Evolutionary conservation across 208 protist species (phyloP), one percentile per base, ranked within the genome.

Genomic region (Leishmania gerbilli): DNA sequence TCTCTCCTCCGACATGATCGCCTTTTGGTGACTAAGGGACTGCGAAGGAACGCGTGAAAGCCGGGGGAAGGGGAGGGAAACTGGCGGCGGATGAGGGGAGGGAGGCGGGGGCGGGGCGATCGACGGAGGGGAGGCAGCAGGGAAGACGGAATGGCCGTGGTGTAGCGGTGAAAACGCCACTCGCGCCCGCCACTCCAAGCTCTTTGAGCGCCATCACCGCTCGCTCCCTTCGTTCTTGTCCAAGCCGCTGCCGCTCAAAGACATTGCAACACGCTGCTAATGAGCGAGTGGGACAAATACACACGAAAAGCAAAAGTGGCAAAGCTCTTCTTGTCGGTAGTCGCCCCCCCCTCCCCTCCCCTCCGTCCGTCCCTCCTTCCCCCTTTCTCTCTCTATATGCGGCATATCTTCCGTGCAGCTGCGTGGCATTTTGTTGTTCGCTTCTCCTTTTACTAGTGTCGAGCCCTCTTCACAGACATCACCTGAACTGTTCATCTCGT

Each of bases 361-460:
- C 42, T 45, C 42, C 42, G 0, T 37, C 37, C 37, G 37, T 37
- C 37, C 37, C 45, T 47, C 45, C 45, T 8, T 47, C 0, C 65
- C 40, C 42, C 31, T 11, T n/a, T 68, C 60, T 67, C 60, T 27
- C 60, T 19, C 62, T 42, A 34, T 5, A 40, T 71, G 65, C 37
- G 65, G 45, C 65, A 42, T 47, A 9, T 71, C 65, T n/a, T 49
- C 65, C 13, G 58, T 72, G n/a, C 53, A 49, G 79, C 11, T 79
- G 58, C 78, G 31, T 55, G 47, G 7, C 74, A 65, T 64, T 86
- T 83, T 83, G 31, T 37, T 65, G 79, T 31, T 69, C 79, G 31
- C 21, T 55, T 64, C 19, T 60, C 27, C n/a, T 62, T 83, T 56
- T 15, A 82, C 80, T n/a, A 55, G 21, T 80, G 19, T 45, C 69